Base-by-base conservation (phyloP, 768 basidiomycete genomes). In the Mycena indigotica region DNA sequence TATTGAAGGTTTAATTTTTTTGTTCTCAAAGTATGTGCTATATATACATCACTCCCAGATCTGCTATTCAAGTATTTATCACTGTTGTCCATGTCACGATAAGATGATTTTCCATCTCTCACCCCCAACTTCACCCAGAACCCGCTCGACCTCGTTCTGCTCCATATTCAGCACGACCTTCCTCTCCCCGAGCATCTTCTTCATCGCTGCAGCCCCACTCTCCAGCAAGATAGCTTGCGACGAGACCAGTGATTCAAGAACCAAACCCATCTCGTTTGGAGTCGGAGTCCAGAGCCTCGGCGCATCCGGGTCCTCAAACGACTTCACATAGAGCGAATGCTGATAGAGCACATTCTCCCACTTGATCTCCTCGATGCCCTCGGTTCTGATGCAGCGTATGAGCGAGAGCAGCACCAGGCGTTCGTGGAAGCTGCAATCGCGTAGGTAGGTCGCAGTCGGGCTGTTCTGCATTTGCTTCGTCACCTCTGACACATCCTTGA, bases 391-490 rank as follows among this genome's bases (percentile, higher is more conserved):
- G 67, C 92, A 93, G 65, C 89, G 88, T 24, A 95, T 74, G 32
- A 96, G 70, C 1, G 94, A 85, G 16, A 88, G 89, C 17, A 98
- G 79, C 87, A 97, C 88, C 46, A 95, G 80, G 38, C 89, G 84
- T 69, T 97, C 94, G 67, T 96, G 93, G 60, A 93, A 80, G 72
- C 90, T 90, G 64, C 93, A 88, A 30, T 90, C 86, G 45, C 83
- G 82, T 24, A 98, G 72, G 67, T 88, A 97, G 15, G 87, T 86
- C 3, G 92, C 89, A 1, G 88, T 93, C 2, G 95, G 95, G 63
- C 90, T 95, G 64, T 91, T 93, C 66, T 95, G 93, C 88, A 96
- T 90, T 38, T 83, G 84, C 63, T 84, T 83, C 52, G 94, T 85
- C 8, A 96, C 93, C 50, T 85, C 82, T 65, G 80, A 84, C 63